Evolutionary conservation across 352 stramenopile species (phyloP).

Genomic region (Globisporangium abappressorium): DNA sequence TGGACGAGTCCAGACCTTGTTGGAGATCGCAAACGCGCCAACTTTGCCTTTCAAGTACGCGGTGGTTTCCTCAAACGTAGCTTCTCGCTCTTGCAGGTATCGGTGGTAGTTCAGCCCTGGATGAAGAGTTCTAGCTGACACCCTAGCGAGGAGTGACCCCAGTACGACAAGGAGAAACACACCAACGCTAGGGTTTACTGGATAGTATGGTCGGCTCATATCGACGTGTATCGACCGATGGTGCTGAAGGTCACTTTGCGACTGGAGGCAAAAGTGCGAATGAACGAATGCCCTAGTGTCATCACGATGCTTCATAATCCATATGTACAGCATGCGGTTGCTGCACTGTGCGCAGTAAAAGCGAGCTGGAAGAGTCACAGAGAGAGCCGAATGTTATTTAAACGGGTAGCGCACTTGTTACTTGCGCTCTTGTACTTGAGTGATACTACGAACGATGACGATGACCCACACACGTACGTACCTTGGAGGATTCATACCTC

Average conservation of each 20-base stretch:
- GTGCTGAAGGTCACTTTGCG: not conserved
- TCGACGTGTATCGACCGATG: not conserved
- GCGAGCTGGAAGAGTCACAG: not conserved
- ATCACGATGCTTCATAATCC: too few species aligned
- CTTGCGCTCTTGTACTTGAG: not conserved
- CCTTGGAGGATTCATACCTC: too few species aligned
- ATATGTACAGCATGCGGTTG: too few species aligned
- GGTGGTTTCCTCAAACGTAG: not conserved
- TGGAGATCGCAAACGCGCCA: not conserved
- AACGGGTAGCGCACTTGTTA: not conserved
- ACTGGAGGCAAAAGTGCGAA: not conserved
- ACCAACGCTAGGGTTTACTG: not conserved
- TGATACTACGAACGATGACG: not conserved
- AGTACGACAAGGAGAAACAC: not conserved
- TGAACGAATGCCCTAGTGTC: not conserved
- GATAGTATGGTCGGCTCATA: not conserved
- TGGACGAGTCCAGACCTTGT: not conserved
- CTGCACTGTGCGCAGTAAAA: not conserved
- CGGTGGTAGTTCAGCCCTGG: not conserved
- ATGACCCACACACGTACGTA: not conserved
- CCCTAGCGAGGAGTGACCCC: not conserved
- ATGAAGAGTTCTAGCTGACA: not conserved
- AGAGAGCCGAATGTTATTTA: not conserved
- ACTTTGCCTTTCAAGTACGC: not conserved
- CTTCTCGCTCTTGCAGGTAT: not conserved